Evolutionary conservation across 768 basidiomycete genomes (phyloP).

Genomic region (Paxillus rubicundulus): DNA sequence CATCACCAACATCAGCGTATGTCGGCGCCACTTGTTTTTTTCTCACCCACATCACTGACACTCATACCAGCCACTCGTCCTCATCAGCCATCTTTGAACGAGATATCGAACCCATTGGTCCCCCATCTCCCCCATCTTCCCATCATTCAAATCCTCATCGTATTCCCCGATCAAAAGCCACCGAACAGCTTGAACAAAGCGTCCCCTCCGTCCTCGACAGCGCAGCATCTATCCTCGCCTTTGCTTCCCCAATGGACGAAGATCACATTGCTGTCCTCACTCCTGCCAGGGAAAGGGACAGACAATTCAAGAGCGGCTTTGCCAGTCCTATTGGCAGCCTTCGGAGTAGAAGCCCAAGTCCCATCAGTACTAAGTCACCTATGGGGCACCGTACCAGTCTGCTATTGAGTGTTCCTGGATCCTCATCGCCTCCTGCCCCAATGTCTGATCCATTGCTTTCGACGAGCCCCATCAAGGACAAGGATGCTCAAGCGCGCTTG

Average conservation of each 20-base stretch:
- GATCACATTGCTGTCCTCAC: conserved; percentile 65
- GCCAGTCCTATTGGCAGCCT: conserved; percentile 62
- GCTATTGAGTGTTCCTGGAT: conserved; percentile 47
- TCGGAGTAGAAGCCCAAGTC: conserved; percentile 68
- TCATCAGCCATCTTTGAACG: conserved; percentile 91
- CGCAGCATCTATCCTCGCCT: conserved; percentile 70
- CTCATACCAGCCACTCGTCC: conserved; percentile 52
- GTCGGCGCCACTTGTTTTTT: conserved; percentile 25
- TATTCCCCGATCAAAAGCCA: conserved; percentile 66
- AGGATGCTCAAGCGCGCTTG: conserved; percentile 19
- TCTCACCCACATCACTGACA: conserved; percentile 8
- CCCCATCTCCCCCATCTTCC: conserved; percentile 38
- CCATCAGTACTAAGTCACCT: conserved; percentile 40
- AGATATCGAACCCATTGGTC: conserved; percentile 68
- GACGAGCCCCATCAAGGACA: conserved; percentile 28
- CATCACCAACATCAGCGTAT: conserved; percentile 76
- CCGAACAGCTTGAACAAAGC: conserved; percentile 72
- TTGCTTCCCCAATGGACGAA: conserved; percentile 42
- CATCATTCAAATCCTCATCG: conserved; percentile 63
- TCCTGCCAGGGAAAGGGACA: conserved; percentile 41
- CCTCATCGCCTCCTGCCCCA: conserved; percentile 22
- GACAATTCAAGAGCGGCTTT: conserved; percentile 48
- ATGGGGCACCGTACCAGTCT: conserved; percentile 40
- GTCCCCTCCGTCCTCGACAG: conserved; percentile 85
- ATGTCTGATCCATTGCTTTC: conserved; percentile 23